A percentile compares a stretch with the other conserved stretches of the same genome.
These are phyloP conservation scores for Jaenimonas drosophilae DNA, from an alignment of 208 protist species.

Conservation along the genomic window DNA sequence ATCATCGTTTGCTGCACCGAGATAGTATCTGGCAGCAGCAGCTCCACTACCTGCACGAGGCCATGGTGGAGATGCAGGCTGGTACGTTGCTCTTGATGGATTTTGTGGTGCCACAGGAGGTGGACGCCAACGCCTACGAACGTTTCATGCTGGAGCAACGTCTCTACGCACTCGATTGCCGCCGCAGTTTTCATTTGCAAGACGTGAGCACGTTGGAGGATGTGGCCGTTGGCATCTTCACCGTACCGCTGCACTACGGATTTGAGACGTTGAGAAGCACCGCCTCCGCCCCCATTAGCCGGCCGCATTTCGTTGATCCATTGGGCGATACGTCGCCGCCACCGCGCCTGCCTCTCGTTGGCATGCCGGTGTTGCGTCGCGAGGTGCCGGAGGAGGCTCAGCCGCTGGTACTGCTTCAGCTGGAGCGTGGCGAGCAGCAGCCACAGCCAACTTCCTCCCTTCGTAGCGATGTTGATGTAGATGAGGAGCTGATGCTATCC, in stretches of 20 bases:
- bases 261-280: no score
- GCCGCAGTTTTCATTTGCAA: conserved; percentile 62
- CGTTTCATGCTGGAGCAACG: conserved; percentile 44
- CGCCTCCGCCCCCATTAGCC: no score
- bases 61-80: conserved; percentile 38
- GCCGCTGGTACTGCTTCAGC: neutral
- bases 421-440: neutral
- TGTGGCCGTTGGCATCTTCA: conserved; percentile 30
- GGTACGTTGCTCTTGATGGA: conserved; percentile 39
- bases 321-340: no score
- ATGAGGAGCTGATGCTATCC: conserved; percentile 18
- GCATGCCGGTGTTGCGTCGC: no score
- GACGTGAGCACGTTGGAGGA: conserved; percentile 34
- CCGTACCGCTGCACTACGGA: conserved; percentile 28
- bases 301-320: no score
- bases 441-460: neutral
- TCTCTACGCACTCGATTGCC: conserved; percentile 60
- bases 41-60: conserved; percentile 42
- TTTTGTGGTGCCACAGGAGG: conserved; percentile 11
- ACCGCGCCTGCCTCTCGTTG: no score
- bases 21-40: conserved; percentile 67
- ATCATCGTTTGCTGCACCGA: conserved; percentile 20
- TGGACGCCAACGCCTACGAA: conserved; percentile 35
- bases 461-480: conserved; percentile 7
- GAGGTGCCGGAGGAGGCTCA: neutral